Evolutionary conservation across 1,284 basidiomycete species (phyloP), one percentile per base, ranked within the genome.

Genomic region (Rhodofomes roseus): DNA sequence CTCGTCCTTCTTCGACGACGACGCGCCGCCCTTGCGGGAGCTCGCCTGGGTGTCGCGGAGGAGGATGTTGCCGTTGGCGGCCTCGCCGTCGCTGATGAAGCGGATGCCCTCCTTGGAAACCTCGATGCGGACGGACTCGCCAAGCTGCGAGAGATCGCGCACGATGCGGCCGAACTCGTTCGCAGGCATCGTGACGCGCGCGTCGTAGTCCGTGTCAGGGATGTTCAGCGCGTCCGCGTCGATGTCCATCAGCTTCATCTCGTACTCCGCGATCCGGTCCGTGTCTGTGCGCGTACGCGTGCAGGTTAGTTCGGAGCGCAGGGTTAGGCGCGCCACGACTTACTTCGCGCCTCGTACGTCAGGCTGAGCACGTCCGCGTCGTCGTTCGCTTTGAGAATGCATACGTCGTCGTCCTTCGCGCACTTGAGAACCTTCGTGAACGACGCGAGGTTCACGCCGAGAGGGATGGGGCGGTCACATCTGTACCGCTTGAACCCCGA

Each of bases 211-310:
- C 2, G 97, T 99, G 67, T 98, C 95, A n/a, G 97, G 97, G 68
- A 99, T 98, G 55, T 93, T 92, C 57, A 99, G 90, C 60, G 89
- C 90, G 76, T 99, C 97, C 37, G 92, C 82, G 76, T 99, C 96
- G 70, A 99, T 99, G 71, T 99, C 97, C 96, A 99, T 98, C 58
- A 99, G 86, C 76, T 98, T 99, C 89, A 99, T 94, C 70, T 98
- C 96, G 77, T 98, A 99, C 73, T 99, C 95, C 25, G 95, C 95
- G 57, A 99, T 90, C 58, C 97, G 89, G 76, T 98, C 96, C 11
- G 91, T 87, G 76, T 90, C 94, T 96, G 67, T 6, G 7, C 31
- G 11, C 31, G 31, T 11, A 57, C 37, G 34, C 40, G 52, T 29
- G 27, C 57, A 34, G 60, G 60, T 51, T 55, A 67, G 23, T 67